These are phyloP conservation scores for Sarocladiaceae sp. DNA, from an alignment of 2,329 filamentous ascomycete species.

Conservation along the genomic window DNA sequence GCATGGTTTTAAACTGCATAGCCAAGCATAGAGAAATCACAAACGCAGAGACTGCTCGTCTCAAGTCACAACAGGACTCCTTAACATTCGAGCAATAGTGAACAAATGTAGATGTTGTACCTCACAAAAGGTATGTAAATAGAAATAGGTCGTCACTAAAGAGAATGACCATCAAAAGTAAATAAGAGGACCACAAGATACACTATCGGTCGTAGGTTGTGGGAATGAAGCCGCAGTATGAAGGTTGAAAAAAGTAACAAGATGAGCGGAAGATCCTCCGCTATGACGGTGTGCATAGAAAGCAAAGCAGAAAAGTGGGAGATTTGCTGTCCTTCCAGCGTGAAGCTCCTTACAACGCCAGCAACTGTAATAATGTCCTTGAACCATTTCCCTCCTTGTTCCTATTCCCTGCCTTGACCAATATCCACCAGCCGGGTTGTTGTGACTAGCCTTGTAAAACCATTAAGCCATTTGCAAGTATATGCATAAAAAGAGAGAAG, in stretches of 20 bases:
- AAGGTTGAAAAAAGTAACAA: background rate
- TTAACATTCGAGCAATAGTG: no score
- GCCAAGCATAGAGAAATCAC: no score
- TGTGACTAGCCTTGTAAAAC: background rate
- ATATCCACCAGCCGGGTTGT: background rate
- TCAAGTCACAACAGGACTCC: no score
- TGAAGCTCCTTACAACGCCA: background rate
- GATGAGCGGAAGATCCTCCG: background rate
- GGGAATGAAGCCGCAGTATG: background rate
- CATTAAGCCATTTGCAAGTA: constrained; percentile 7
- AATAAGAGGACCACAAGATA: background rate
- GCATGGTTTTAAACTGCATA: no score
- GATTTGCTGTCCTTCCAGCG: background rate
- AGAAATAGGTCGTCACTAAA: background rate
- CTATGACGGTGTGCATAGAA: background rate
- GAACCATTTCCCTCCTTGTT: background rate
- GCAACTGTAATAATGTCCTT: background rate
- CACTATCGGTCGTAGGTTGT: background rate
- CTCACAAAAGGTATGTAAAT: background rate
- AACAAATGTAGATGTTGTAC: no score
- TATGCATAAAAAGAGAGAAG: background rate
- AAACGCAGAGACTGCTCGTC: no score
- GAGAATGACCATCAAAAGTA: background rate
- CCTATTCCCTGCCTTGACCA: constrained; percentile 3
- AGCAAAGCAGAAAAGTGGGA: background rate